Evolutionary conservation across 441 rosid species (phyloP).

Genomic region (Erodium trifolium): DNA sequence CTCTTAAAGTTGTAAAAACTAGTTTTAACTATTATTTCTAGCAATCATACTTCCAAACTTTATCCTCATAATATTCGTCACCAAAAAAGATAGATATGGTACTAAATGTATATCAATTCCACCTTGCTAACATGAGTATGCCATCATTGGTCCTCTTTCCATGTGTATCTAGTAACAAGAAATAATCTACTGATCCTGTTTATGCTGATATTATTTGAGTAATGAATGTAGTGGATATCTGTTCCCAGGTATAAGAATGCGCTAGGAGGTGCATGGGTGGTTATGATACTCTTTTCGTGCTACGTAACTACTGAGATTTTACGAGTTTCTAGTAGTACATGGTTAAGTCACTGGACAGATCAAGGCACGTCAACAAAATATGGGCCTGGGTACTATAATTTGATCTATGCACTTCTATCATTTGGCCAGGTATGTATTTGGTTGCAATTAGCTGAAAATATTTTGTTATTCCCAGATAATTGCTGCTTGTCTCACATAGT

Average conservation of each 20-base stretch:
- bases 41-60: not conserved
- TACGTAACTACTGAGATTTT: conserved; percentile 65
- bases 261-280: conserved; percentile 96
- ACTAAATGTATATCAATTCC: not conserved
- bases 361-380: conserved; percentile 46
- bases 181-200: not conserved
- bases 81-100: not conserved
- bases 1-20: not conserved
- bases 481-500: not conserved
- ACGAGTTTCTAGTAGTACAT: conserved; percentile 86
- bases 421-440: conserved; percentile 66
- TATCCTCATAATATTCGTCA: not conserved
- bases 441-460: conserved; percentile 5
- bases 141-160: too few relatives aligned
- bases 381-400: conserved; percentile 70
- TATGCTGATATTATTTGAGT: not conserved
- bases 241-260: conserved; percentile 80
- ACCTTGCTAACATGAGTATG: not conserved
- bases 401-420: conserved; percentile 67
- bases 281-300: conserved; percentile 67
- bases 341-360: conserved; percentile 98
- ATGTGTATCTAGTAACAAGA: too few relatives aligned
- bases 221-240: conserved; percentile 10
- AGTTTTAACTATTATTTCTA: not conserved
- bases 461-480: not conserved